A percentile compares a stretch with the other conserved stretches of the same genome.
phyloP scores from a whole-genome alignment of 768 basidiomycete species.

The Russula foetens region DNA sequence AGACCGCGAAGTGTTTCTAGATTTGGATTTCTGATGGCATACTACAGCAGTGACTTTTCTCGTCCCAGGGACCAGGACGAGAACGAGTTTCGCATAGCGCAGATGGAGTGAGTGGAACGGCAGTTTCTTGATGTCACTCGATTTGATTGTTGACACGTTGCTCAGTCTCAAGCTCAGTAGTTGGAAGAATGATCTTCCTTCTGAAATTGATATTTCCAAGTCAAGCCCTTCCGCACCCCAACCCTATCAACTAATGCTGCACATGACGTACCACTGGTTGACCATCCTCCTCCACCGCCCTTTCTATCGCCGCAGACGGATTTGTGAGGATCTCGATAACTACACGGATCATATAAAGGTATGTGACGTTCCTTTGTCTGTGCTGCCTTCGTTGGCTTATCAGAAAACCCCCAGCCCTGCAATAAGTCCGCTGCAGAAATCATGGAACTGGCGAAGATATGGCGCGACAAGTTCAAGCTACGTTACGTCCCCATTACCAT shows the following conservation, averaged over 20 bases:
- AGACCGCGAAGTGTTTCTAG: neutral
- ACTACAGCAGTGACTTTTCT: slow-evolving; percentile 16
- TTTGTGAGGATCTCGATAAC: neutral
- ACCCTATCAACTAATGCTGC: slow-evolving; percentile 19
- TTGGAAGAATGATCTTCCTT: slow-evolving; percentile 16
- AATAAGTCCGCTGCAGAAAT: slow-evolving; percentile 17
- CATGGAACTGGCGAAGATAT: slow-evolving; percentile 17
- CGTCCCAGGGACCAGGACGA: slow-evolving; percentile 8
- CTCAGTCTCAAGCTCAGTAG: slow-evolving; percentile 17
- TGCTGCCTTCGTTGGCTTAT: neutral
- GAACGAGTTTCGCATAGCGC: slow-evolving; percentile 16
- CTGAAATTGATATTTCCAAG: slow-evolving; percentile 18
- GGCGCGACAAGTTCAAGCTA: slow-evolving; percentile 12
- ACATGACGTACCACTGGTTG: slow-evolving; percentile 19
- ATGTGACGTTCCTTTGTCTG: neutral
- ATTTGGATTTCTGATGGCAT: neutral
- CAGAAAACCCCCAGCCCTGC: slow-evolving; percentile 11
- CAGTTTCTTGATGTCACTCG: neutral
- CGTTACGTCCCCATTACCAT: slow-evolving; percentile 21
- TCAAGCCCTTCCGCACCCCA: slow-evolving; percentile 5
- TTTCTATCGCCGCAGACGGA: slow-evolving; percentile 17
- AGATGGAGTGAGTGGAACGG: slow-evolving; percentile 16
- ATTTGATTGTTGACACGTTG: neutral
- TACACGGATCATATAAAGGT: slow-evolving; percentile 18
- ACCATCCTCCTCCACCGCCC: slow-evolving; percentile 19